Evolutionary conservation across 2,329 filamentous ascomycete species (phyloP), one percentile per base, ranked within the genome.

Genomic region (Colletotrichum musae): DNA sequence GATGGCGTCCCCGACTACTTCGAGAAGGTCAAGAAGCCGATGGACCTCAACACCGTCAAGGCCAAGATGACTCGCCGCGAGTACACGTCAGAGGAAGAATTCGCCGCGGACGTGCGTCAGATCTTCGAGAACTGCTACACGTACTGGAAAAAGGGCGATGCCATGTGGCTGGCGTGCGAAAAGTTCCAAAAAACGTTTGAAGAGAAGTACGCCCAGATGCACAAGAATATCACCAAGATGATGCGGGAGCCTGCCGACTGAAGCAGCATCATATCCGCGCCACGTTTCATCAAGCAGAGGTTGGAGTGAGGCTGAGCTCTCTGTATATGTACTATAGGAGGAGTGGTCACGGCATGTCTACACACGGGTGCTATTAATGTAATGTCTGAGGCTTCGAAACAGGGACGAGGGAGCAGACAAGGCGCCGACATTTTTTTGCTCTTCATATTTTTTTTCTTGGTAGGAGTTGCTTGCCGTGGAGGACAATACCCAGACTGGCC

Each of bases 101-200:
- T 91, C 72, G 76, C 85, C 45, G 78, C 77, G 3, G 89, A 91
- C 76, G 84, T 91, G 74, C 85, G 87, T 6, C 87, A 89, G 74
- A 91, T 91, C 43, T 91, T 91, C 68, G 78, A 84, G 28, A 91
- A 91, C 76, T 91, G 88, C 77, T 90, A 88, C 76, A 85, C 84
- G n/a, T 91, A 91, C 77, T 91, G 89, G 87, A 85, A 81, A 56
- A 83, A 84, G 70, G 82, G 82, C 28, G 85, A 88, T 58, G 82
- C 83, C 0, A 88, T 91, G 80, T 90, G 84, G 80, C 74, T 76
- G 0, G 83, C 86, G 1, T 88, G 88, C 70, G 83, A 89, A 77
- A 86, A 85, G 70, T 84, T 91, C 58, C 85, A 91, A 76, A 87
- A 86, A 70, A 83, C 82, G 12, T 85, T 88, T 71, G 88, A 89